Evolutionary conservation across 148 eudicot species (phyloP).

Genomic region (Limonium bicolor): DNA sequence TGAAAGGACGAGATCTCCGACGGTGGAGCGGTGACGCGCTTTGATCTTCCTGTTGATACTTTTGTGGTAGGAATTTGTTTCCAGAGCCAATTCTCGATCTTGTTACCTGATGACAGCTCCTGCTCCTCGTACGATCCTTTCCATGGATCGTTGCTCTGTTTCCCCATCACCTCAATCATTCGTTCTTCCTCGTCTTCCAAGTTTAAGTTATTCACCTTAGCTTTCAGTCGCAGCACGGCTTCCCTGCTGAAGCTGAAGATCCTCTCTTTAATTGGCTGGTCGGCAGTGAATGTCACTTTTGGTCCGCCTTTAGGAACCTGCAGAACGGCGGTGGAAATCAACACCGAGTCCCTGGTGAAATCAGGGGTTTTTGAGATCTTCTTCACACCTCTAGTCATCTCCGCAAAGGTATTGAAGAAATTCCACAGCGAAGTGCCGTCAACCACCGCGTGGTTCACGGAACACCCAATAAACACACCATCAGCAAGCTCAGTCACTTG

Average conservation of each 20-base stretch:
- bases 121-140: conserved; percentile 1
- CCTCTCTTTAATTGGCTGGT: conserved; percentile 52
- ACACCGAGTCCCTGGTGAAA: conserved; percentile 38
- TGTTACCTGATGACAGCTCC: conserved; percentile 24
- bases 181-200: conserved; percentile 1
- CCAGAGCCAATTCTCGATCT: conserved; percentile 22
- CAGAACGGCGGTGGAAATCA: conserved; percentile 53
- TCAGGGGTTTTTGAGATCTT: conserved; percentile 26
- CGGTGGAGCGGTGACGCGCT: conserved; percentile 9
- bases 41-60: background rate
- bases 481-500: conserved; percentile 64
- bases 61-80: conserved; percentile 16
- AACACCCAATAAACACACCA: conserved; percentile 55
- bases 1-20: conserved; percentile 72
- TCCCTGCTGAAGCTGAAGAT: conserved; percentile 63
- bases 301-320: conserved; percentile 48
- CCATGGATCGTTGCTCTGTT: conserved; percentile 43
- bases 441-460: conserved; percentile 62
- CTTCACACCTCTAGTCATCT: conserved; percentile 25
- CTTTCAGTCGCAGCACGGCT: conserved; percentile 41
- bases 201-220: conserved; percentile 27
- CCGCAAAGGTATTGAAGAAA: conserved; percentile 66
- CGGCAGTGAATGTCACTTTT: conserved; percentile 33
- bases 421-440: conserved; percentile 92
- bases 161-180: conserved; percentile 34